Base-by-base conservation (phyloP, 2,329 filamentous ascomycete genomes). In the Acrodontium crateriforme region DNA sequence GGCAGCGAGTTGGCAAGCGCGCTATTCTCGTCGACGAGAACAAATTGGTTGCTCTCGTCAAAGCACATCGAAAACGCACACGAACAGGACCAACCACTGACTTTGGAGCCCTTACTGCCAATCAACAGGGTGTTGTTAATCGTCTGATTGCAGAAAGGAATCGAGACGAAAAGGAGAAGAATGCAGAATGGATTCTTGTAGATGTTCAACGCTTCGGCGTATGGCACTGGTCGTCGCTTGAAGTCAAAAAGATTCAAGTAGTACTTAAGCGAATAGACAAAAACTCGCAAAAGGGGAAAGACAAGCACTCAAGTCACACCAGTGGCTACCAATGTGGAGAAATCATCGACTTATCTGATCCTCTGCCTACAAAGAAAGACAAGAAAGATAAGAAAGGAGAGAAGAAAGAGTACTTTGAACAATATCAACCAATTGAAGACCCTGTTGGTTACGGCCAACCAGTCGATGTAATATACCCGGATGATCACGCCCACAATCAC, bases 261-360 rank as follows among this genome's bases (percentile, higher is more conserved):
- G 26, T 35, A 13, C 21, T 38, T 1, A 29, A 31, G 24, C 16
- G 35, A 7, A 25, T 30, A 6, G 23, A 35, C 17, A 27, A 18
- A 14, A 14, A 18, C 7, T 6, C 10, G 9, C 18, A 16, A n/a
- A 38, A 32, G 32, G 22, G 27, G 6, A 16, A 14, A 14, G 11
- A 12, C 24, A 14, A 5, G 10, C n/a, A 12, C 5, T 11, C 5
- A 5, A 5, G 10, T 10, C 3, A 5, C n/a, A 12, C n/a, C n/a
- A 14, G 24, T 16, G 19, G 20, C 5, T 32, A 35, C 19, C 20
- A 29, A 5, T 17, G 16, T 10, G 24, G 16, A 13, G 37, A 35
- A 16, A 39, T 37, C 28, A 36, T 37, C 13, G 34, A 39, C 18
- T 25, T 38, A 9, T 18, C 27, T 5, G 34, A 27, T 6, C 36